Evolutionary conservation across 129 eudicot species (phyloP), one percentile per base, ranked within the genome.

Genomic region (Kitagawia praeruptora): DNA sequence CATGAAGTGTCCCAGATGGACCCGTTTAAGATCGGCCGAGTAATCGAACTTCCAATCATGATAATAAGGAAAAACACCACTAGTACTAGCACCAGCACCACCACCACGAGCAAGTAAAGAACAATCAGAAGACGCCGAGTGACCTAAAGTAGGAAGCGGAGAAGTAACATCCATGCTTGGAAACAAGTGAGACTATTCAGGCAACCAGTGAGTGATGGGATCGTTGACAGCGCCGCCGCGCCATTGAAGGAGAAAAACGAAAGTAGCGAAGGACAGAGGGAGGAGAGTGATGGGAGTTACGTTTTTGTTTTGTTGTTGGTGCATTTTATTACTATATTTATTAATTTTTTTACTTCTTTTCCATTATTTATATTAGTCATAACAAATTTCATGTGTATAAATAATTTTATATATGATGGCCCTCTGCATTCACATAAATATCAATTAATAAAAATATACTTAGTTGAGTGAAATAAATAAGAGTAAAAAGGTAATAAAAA

Each of bases 101-200:
- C 8, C 4, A 51, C 86, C 78, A 74, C 83, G 92, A 0, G 83
- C 86, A 0, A 91, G 77, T 0, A 85, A 80, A 28, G 82, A 77
- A 40, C 98, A 91, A 81, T 89, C 97, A 14, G 95, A 84, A 27
- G 81, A 77, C 1, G 84, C 75, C 47, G 75, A 76, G 83, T 83
- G 91, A 46, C 78, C 83, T 15, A 81, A 81, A 27, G 93, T 86
- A 79, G 98, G 81, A 49, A 86, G 83, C 21, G 98, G 92, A 13
- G 97, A 89, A 14, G 90, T 74, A 3, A 49, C 58, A 51, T 91
- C 98, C 97, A 89, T 93, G 34, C 98, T 95, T 0, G 98, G 97
- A 75, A 93, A 93, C 70, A 77, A 83, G 79, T 85, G 91, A 8
- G 91, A 84, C 48, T 88, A 91, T 34, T 90, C 92, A 4, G 93